These are phyloP conservation scores for Tulasnella sp. DNA, from an alignment of 768 basidiomycete species.

Conservation along the genomic window DNA sequence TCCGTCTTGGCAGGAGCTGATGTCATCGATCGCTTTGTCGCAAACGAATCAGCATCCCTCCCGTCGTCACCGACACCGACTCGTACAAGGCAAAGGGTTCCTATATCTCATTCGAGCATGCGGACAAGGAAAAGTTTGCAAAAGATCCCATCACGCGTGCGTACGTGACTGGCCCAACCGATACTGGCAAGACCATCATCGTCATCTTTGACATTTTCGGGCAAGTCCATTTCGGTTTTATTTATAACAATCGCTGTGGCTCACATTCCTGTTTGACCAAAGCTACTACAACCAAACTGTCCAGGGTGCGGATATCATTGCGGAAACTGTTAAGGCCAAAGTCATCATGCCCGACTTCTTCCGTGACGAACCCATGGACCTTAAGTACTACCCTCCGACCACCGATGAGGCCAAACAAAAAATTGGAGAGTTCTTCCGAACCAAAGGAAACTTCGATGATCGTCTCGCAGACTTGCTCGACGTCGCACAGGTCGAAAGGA, in stretches of 20 bases:
- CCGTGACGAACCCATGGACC: constrained; percentile 50
- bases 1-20: not conserved
- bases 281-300: constrained; percentile 61
- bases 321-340: constrained; percentile 48
- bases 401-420: constrained; percentile 52
- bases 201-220: constrained; percentile 66
- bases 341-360: constrained; percentile 70
- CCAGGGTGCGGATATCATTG: constrained; percentile 63
- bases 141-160: constrained; percentile 28
- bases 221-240: constrained; percentile 36
- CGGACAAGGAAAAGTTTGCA: constrained; percentile 39
- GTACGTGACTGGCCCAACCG: constrained; percentile 43
- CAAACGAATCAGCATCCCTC: constrained; percentile 42
- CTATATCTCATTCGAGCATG: constrained; percentile 48
- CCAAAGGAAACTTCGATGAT: constrained; percentile 46
- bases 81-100: constrained; percentile 51
- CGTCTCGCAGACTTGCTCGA: constrained; percentile 44
- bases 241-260: not conserved
- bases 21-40: constrained; percentile 4
- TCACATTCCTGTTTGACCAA: not conserved
- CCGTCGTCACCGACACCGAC: constrained; percentile 45
- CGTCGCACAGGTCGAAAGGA: constrained; percentile 45
- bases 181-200: constrained; percentile 51
- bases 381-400: constrained; percentile 52
- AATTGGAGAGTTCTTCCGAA: constrained; percentile 48